Conservation (phyloP, 345 rosid species). For the Eucalyptus sp. region DNA sequence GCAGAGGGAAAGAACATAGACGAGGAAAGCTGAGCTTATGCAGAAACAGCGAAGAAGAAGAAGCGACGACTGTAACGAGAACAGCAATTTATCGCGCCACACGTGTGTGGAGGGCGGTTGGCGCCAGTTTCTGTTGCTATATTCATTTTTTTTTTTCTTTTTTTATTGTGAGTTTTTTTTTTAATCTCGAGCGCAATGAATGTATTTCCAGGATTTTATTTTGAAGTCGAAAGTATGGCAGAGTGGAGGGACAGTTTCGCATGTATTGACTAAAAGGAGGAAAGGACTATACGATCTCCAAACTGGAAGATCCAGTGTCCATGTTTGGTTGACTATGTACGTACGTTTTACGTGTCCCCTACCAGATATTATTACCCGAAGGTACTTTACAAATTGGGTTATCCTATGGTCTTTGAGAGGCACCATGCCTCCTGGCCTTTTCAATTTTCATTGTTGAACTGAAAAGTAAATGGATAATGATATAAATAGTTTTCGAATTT, state of each 20-base stretch:
- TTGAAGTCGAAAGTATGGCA: neutral
- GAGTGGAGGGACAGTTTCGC: neutral
- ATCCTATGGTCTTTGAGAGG: no score
- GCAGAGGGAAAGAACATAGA: neutral
- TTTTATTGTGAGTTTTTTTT: no score
- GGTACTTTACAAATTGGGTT: no score
- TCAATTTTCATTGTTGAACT: no score
- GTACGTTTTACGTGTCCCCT: neutral
- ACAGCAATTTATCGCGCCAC: neutral
- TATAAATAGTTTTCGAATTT: no score
- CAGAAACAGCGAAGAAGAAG: neutral
- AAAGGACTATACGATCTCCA: neutral
- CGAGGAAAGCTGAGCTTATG: neutral
- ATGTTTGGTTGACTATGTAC: neutral
- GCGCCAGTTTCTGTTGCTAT: neutral
- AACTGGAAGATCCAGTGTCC: neutral
- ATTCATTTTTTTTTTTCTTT: neutral
- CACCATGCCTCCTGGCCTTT: no score
- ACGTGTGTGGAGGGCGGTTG: neutral
- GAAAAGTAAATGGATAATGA: no score
- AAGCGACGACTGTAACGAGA: neutral
- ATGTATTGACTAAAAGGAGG: neutral
- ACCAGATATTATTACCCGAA: neutral
- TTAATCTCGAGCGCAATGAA: neutral
- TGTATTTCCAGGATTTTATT: neutral